A percentile compares a stretch with the other conserved stretches of the same genome.
These are phyloP conservation scores for Boeremia lycopersici DNA, from an alignment of 2,329 filamentous ascomycete genomes.

Conservation along the genomic window DNA sequence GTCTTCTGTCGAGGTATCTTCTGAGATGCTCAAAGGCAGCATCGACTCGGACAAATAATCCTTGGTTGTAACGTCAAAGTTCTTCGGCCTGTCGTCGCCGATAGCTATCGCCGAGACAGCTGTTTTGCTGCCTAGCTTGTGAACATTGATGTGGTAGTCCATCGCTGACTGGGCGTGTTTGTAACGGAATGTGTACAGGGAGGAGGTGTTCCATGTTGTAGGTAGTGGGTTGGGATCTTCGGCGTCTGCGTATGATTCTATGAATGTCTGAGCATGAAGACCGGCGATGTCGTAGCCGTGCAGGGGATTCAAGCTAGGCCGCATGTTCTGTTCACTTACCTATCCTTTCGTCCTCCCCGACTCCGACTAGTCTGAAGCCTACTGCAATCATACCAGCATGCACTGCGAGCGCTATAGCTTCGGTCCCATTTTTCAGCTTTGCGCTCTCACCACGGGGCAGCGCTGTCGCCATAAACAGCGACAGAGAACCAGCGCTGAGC, in stretches of 20 bases:
- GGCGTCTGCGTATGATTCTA: slow-evolving; percentile 63
- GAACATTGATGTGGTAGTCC: slow-evolving; percentile 81
- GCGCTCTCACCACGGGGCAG: slow-evolving; percentile 48
- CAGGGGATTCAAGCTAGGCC: neutral
- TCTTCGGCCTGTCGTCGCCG: slow-evolving; percentile 79
- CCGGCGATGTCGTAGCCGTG: slow-evolving; percentile 10
- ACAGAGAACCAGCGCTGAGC: slow-evolving; percentile 52
- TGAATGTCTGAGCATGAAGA: slow-evolving; percentile 30
- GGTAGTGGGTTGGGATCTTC: slow-evolving; percentile 69
- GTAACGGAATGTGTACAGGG: slow-evolving; percentile 81
- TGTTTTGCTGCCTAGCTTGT: slow-evolving; percentile 81
- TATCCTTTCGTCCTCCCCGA: slow-evolving; percentile 80
- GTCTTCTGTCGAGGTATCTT: slow-evolving; percentile 55
- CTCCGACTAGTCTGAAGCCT: slow-evolving; percentile 79
- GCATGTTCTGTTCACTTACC: slow-evolving; percentile 53
- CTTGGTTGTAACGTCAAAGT: slow-evolving; percentile 73
- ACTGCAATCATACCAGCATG: slow-evolving; percentile 83
- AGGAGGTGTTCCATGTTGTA: slow-evolving; percentile 77
- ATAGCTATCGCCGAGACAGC: slow-evolving; percentile 80
- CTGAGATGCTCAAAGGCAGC: slow-evolving; percentile 58
- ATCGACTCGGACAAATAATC: slow-evolving; percentile 74
- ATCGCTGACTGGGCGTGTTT: slow-evolving; percentile 83
- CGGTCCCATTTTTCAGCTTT: slow-evolving; percentile 71
- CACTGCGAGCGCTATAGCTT: slow-evolving; percentile 81
- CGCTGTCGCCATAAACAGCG: slow-evolving; percentile 52